Evolutionary conservation across 352 stramenopile species (phyloP).

Genomic region (Hyaloperonospora arabidopsidis): DNA sequence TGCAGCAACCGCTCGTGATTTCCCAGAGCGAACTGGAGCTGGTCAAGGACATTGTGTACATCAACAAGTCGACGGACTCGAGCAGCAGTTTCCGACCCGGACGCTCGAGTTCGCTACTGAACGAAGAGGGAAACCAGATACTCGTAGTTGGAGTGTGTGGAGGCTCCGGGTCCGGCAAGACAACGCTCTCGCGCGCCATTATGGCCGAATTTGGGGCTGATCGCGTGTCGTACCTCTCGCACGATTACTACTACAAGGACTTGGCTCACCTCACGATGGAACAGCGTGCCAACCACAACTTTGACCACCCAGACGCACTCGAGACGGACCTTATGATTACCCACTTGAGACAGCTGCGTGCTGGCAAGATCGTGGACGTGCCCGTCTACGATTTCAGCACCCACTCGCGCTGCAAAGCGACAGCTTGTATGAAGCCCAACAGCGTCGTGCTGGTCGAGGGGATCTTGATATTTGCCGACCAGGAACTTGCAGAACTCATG

Average conservation of each 20-base stretch:
- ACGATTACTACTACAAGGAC: slow-evolving; percentile 97
- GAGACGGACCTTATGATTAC: slow-evolving; percentile 92
- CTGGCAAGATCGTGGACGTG: slow-evolving; percentile 84
- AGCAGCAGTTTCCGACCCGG: slow-evolving; percentile 37
- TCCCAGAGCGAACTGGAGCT: slow-evolving; percentile 65
- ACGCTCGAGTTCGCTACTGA: slow-evolving; percentile 28
- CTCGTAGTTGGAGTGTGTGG: slow-evolving; percentile 89
- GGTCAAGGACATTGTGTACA: slow-evolving; percentile 81
- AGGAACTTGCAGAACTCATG: slow-evolving; percentile 84
- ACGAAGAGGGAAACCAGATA: slow-evolving; percentile 60
- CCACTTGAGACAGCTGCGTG: slow-evolving; percentile 84
- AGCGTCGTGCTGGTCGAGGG: slow-evolving; percentile 94
- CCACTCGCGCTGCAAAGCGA: slow-evolving; percentile 84
- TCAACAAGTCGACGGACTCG: slow-evolving; percentile 59
- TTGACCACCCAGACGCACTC: slow-evolving; percentile 95
- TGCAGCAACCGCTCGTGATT: slow-evolving; percentile 37
- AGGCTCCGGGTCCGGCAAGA: slow-evolving; percentile 88
- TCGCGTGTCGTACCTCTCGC: slow-evolving; percentile 90
- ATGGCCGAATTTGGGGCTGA: slow-evolving; percentile 82
- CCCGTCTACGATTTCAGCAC: slow-evolving; percentile 94
- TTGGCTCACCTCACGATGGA: slow-evolving; percentile 81
- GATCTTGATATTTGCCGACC: slow-evolving; percentile 94
- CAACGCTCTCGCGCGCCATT: slow-evolving; percentile 85
- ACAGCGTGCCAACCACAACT: slow-evolving; percentile 90
- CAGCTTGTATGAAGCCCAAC: slow-evolving; percentile 74